These are phyloP conservation scores for Omphalotus guepiniiformis DNA, from an alignment of 768 basidiomycete species.

Conservation along the genomic window DNA sequence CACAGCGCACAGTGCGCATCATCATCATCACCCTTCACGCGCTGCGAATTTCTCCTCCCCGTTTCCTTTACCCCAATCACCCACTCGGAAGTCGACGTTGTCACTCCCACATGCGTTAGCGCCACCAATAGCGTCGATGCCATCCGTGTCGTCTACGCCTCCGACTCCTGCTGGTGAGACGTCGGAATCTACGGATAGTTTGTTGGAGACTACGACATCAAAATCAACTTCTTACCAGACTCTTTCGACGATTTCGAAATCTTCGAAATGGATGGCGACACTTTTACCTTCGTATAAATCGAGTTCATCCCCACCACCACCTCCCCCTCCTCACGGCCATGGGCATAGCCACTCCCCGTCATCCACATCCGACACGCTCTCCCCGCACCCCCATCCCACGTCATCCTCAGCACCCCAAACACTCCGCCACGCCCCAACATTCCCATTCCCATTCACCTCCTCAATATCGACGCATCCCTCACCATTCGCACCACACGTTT, in stretches of 20 bases:
- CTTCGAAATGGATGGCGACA: slow-evolving; percentile 48
- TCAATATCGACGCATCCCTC: slow-evolving; percentile 17
- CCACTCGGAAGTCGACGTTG: slow-evolving; percentile 28
- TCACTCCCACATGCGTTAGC: slow-evolving; percentile 11
- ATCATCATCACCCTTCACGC: slow-evolving; percentile 8
- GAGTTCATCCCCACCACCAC: neutral
- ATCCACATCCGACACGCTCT: too few species aligned
- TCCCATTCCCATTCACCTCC: slow-evolving; percentile 14
- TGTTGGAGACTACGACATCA: slow-evolving; percentile 4
- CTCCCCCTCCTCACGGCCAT: neutral
- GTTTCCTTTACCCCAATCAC: slow-evolving; percentile 27
- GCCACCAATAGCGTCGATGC: slow-evolving; percentile 21
- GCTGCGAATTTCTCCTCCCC: slow-evolving; percentile 23
- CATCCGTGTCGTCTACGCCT: slow-evolving; percentile 17
- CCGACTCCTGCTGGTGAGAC: slow-evolving; percentile 10
- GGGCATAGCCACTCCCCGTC: neutral
- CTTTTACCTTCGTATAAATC: slow-evolving; percentile 28
- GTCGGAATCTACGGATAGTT: slow-evolving; percentile 1
- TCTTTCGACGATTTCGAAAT: slow-evolving; percentile 39
- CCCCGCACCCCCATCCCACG: too few species aligned
- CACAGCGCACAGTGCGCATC: slow-evolving; percentile 1
- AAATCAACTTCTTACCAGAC: slow-evolving; percentile 34
- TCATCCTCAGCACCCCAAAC: neutral
- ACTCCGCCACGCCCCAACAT: neutral
- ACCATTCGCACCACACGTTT: slow-evolving; percentile 40